Percentiles rank a stretch among this genome's conserved stretches.
phyloP scores from a whole-genome alignment of 495 filamentous ascomycete genomes.

The Neurospora sp. region DNA sequence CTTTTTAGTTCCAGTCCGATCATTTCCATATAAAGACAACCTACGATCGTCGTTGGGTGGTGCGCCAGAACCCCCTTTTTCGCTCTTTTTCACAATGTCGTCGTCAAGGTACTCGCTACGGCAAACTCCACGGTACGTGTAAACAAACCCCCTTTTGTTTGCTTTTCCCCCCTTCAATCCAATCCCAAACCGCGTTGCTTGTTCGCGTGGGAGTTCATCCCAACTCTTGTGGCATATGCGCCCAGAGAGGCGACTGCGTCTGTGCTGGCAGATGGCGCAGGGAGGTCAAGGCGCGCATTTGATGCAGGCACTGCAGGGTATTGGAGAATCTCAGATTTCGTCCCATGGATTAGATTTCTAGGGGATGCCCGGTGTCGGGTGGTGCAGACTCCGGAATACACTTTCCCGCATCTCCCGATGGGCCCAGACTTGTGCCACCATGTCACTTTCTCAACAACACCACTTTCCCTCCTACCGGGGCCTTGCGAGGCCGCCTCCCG shows the following conservation, averaged over 20 bases:
- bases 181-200: neutral
- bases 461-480: neutral
- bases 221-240: neutral
- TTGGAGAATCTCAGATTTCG: neutral
- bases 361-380: neutral
- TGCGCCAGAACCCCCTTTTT: neutral
- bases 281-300: neutral
- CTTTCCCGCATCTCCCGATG: neutral
- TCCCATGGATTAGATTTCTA: neutral
- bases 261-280: neutral
- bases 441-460: neutral
- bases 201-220: neutral
- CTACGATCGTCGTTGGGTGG: neutral
- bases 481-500: neutral
- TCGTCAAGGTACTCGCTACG: slow-evolving; percentile 33
- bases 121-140: slow-evolving; percentile 40
- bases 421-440: neutral
- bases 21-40: neutral
- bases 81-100: neutral
- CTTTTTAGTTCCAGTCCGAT: neutral
- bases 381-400: neutral
- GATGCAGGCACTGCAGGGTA: neutral
- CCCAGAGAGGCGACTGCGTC: neutral
- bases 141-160: neutral
- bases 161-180: neutral